Base-by-base conservation (phyloP, 2,329 filamentous ascomycete species). In the Sphaceloma murrayae region DNA sequence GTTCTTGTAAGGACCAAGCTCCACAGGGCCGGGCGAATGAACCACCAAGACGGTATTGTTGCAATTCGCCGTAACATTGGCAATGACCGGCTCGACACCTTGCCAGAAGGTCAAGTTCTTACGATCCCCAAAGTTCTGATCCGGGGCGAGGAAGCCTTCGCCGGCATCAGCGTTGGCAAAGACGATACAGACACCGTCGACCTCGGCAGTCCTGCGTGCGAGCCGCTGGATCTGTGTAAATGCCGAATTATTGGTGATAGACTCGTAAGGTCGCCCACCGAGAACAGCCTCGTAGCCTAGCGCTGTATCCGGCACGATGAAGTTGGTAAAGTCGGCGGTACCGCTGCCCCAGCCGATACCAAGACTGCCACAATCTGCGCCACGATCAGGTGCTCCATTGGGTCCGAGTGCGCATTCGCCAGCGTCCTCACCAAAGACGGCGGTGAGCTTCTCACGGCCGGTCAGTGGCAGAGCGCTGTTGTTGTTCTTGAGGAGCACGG, bases 1-100 rank as follows among this genome's bases (percentile, higher is more conserved):
- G 46, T 81, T 65, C 53, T 82, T 77, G 71, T 78, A 87, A 10
- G 84, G 74, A 3, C 77, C 76, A 14, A 94, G 62, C 1, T 91
- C 65, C 2, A 89, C 82, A 1, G 86, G 78, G 0, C 86, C 86
- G 2, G 79, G 75, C 1, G 82, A 85, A 66, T 95, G 88, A 44
- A 95, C 80, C 47, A 94, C 77, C 9, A 94, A 82, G 48, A 94
- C 81, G 9, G 85, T 93, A 70, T 94, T 93, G 65, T 79, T 77
- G 68, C 80, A 86, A 49, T 77, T 59, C 8, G 78, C 70, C 1
- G 84, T 78, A 9, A 93, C 84, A 34, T 80, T 85, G 63, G 82
- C 75, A 63, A 95, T 80, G 43, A 95, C 48, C 3, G 39, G 49
- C 10, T 51, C 49, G 29, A 36, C 49, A 18, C 65, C 62, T 49